A percentile compares a stretch with the other conserved stretches of the same genome.
These are phyloP conservation scores for Mycocentrospora acerina DNA, from an alignment of 2,329 filamentous ascomycete genomes.

Conservation along the genomic window DNA sequence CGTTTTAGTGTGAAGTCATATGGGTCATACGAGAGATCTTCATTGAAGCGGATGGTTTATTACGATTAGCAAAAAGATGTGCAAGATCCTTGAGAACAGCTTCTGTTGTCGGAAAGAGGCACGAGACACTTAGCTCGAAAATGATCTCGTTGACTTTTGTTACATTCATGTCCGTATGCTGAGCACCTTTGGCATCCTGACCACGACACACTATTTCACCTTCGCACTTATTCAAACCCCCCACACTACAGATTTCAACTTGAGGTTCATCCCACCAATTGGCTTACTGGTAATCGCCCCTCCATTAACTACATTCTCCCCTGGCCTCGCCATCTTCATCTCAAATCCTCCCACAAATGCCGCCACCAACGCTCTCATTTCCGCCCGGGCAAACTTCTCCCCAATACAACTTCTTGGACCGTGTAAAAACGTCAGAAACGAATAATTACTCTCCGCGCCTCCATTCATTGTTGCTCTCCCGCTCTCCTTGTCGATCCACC, in stretches of 20 bases:
- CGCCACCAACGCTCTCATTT: conserved; percentile 39
- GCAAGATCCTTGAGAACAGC: no score
- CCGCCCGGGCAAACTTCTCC: conserved; percentile 41
- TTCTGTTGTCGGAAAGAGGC: no score
- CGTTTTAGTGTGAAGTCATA: no score
- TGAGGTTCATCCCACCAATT: conserved; percentile 40
- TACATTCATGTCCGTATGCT: no score
- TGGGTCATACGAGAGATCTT: no score
- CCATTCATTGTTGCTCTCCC: conserved; percentile 45
- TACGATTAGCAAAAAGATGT: no score
- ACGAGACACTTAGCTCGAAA: no score
- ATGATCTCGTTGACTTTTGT: no score
- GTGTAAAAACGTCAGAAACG: conserved; percentile 48
- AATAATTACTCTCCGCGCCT: conserved; percentile 42
- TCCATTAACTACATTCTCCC: conserved; percentile 29
- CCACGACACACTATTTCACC: no score
- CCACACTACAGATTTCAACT: conserved; percentile 28
- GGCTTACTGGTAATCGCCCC: conserved; percentile 44
- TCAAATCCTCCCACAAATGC: conserved; percentile 38
- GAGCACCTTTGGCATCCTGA: no score
- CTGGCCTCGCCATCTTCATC: conserved; percentile 35
- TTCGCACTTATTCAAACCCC: conserved; percentile 2
- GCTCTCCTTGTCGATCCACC: conserved; percentile 46
- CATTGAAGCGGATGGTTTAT: no score
- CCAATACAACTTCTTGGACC: conserved; percentile 45